Conservation (phyloP, 2,329 filamentous ascomycete genomes). For the Fusarium neocosmosporiellum region DNA sequence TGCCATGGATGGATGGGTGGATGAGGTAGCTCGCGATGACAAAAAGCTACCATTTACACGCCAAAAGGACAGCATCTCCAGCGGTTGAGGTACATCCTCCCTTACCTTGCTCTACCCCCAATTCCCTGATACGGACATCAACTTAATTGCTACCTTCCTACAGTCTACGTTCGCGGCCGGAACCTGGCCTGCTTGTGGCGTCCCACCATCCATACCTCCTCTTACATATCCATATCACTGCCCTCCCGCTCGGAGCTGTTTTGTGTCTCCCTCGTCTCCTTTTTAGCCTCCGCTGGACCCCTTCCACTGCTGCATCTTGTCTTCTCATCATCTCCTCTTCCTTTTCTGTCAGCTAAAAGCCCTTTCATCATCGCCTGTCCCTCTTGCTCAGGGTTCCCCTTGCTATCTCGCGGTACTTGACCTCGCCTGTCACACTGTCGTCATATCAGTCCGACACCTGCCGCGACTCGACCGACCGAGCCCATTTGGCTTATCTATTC, state of each 20-base stretch:
- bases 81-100: constrained; percentile 1
- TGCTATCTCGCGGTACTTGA: constrained; percentile 13
- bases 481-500: constrained; percentile 24
- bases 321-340: constrained; percentile 22
- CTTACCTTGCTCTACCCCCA: not conserved
- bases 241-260: not conserved
- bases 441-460: constrained; percentile 11
- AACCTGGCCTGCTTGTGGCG: constrained; percentile 36
- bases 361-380: constrained; percentile 11
- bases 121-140: constrained; percentile 5
- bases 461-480: constrained; percentile 5
- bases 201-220: constrained; percentile 32
- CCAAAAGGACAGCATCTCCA: not conserved
- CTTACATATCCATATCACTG: constrained; percentile 17
- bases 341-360: constrained; percentile 5
- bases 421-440: constrained; percentile 16
- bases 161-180: constrained; percentile 7
- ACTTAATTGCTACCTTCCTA: not conserved
- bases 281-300: constrained; percentile 40
- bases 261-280: constrained; percentile 22
- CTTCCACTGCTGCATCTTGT: constrained; percentile 31
- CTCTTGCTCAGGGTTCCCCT: constrained; percentile 8
- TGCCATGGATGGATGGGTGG: not conserved
- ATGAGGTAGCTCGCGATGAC: constrained; percentile 23
- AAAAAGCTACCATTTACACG: constrained; percentile 21